Evolutionary conservation across 2,329 filamentous ascomycete species (phyloP).

Genomic region (Alternaria alternata): DNA sequence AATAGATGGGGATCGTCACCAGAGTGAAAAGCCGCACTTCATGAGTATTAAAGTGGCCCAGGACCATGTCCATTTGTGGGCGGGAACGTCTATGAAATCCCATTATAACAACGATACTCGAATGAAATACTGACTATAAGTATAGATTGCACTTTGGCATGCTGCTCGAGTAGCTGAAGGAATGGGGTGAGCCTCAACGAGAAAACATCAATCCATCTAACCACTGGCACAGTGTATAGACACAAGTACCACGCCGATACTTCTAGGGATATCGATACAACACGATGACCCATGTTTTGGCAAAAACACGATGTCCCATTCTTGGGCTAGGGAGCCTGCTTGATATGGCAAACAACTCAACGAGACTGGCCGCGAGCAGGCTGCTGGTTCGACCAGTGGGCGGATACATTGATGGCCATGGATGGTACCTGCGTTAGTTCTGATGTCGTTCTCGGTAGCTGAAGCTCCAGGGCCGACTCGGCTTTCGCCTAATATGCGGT

Average conservation of each 20-base stretch:
- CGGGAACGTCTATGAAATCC: not conserved
- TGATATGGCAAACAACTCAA: not conserved
- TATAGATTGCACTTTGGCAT: too few relatives aligned
- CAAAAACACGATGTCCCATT: not conserved
- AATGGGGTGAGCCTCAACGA: not conserved
- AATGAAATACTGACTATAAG: too few relatives aligned
- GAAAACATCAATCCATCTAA: not conserved
- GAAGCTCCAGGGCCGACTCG: not conserved
- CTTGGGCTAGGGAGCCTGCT: not conserved
- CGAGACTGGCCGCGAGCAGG: not conserved
- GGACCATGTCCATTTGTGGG: not conserved
- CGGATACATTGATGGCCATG: not conserved
- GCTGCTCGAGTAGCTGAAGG: too few relatives aligned
- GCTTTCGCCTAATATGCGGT: not conserved
- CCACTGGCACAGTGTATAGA: not conserved
- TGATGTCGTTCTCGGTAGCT: not conserved
- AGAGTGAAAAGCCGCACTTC: not conserved
- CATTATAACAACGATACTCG: not conserved
- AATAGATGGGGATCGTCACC: not conserved
- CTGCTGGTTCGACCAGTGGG: not conserved
- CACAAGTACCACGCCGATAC: not conserved
- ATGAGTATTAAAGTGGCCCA: not conserved
- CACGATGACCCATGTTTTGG: not conserved
- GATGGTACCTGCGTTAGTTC: constrained; percentile 15
- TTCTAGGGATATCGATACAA: not conserved